Conservation (phyloP, 2,329 filamentous ascomycete species). For the Dothistroma pini region DNA sequence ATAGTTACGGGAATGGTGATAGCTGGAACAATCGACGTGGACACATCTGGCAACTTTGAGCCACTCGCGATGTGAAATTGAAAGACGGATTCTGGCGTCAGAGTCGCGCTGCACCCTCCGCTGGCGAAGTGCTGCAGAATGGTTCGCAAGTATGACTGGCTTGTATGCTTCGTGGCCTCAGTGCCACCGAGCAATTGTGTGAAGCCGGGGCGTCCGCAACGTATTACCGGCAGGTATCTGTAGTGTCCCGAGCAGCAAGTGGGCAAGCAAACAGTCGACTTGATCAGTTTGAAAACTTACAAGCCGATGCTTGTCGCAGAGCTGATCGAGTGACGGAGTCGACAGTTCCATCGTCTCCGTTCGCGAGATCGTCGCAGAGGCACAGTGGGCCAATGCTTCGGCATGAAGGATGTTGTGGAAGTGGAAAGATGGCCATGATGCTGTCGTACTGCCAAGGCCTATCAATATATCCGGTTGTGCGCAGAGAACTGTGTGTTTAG, state of each 20-base stretch:
- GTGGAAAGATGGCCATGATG: neutral
- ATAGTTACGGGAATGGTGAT: conserved; percentile 3
- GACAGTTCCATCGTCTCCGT: neutral
- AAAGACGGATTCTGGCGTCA: neutral
- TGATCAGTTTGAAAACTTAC: neutral
- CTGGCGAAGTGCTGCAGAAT: conserved; percentile 11
- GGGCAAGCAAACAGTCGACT: conserved; percentile 5
- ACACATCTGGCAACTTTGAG: neutral
- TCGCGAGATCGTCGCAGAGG: conserved; percentile 7
- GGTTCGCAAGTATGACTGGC: conserved; percentile 8
- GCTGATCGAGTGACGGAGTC: neutral
- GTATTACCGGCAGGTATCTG: conserved; percentile 8
- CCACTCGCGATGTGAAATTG: neutral
- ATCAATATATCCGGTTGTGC: too few species aligned
- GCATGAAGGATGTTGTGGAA: conserved; percentile 8
- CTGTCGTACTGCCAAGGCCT: neutral
- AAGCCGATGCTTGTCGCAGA: neutral
- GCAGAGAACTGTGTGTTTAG: too few species aligned
- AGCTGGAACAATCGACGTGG: neutral
- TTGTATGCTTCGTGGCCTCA: neutral
- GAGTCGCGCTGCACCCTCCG: conserved; percentile 5
- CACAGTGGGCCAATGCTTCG: conserved; percentile 12
- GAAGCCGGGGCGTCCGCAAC: conserved; percentile 14
- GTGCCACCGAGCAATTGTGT: conserved; percentile 1
- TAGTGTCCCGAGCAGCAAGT: conserved; percentile 15